phyloP scores from a whole-genome alignment of 2,329 filamentous ascomycete species.

The Keithomyces neogunnii region DNA sequence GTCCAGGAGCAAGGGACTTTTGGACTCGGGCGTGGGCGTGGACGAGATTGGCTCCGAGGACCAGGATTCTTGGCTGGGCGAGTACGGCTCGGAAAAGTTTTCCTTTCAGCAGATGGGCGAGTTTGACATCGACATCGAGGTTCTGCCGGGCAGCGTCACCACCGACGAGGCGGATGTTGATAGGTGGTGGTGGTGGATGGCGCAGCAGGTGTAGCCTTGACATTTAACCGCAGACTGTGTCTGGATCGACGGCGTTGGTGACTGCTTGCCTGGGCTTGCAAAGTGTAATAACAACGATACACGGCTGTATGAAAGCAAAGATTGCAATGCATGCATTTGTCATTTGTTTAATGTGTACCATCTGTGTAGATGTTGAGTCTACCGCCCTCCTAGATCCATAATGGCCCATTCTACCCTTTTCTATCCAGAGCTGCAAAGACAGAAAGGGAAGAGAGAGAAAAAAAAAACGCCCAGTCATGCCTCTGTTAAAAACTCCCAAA shows the following conservation, averaged over 20 bases:
- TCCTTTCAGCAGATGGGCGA: constrained; percentile 75
- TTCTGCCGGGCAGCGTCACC: constrained; percentile 65
- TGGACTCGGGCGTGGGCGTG: constrained; percentile 70
- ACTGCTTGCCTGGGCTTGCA: too few relatives aligned
- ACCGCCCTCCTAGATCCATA: constrained; percentile 10
- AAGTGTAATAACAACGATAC: too few relatives aligned
- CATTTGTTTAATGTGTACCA: neutral
- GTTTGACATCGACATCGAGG: constrained; percentile 68
- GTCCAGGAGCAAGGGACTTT: constrained; percentile 69
- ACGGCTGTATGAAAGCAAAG: too few relatives aligned
- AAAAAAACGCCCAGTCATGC: constrained; percentile 2
- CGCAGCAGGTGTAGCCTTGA: constrained; percentile 51
- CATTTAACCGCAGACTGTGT: neutral
- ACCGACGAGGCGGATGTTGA: constrained; percentile 62
- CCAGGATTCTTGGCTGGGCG: constrained; percentile 76
- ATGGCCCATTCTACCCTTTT: constrained; percentile 4
- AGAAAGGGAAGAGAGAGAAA: neutral
- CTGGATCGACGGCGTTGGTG: too few relatives aligned
- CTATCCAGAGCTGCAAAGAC: constrained; percentile 3
- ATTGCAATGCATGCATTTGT: constrained; percentile 6
- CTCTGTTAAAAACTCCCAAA: neutral
- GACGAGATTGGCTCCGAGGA: constrained; percentile 57
- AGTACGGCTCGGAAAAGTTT: constrained; percentile 70
- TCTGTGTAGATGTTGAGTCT: constrained; percentile 35
- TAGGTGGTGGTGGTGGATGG: constrained; percentile 90